These are phyloP conservation scores for Phyllosticta paracitricarpa DNA, from an alignment of 2,329 filamentous ascomycete species.

Conservation along the genomic window DNA sequence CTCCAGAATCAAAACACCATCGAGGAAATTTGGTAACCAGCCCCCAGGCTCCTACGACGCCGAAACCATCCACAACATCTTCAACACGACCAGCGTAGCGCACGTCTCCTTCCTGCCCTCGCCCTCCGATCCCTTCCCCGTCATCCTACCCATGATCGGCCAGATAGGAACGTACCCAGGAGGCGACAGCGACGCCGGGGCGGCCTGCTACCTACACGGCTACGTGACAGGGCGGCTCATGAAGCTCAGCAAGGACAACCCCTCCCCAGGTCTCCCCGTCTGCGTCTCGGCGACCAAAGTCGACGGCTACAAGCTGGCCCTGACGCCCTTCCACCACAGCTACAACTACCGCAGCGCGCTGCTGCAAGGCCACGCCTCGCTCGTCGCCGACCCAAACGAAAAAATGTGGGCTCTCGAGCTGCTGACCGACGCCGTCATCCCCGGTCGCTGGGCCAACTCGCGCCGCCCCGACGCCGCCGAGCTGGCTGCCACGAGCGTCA, in stretches of 20 bases:
- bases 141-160: slow-evolving; percentile 76
- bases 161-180: slow-evolving; percentile 64
- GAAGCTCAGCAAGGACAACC: slow-evolving; percentile 43
- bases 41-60: slow-evolving; percentile 59
- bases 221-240: slow-evolving; percentile 73
- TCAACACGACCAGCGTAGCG: slow-evolving; percentile 64
- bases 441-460: slow-evolving; percentile 57
- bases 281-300: slow-evolving; percentile 64
- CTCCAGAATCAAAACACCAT: too few relatives aligned
- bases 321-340: slow-evolving; percentile 71
- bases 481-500: slow-evolving; percentile 62
- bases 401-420: slow-evolving; percentile 68
- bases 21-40: not conserved
- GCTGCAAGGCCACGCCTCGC: slow-evolving; percentile 61
- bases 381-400: slow-evolving; percentile 59
- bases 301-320: slow-evolving; percentile 68
- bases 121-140: slow-evolving; percentile 57
- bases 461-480: slow-evolving; percentile 63
- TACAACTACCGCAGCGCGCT: slow-evolving; percentile 80
- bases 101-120: slow-evolving; percentile 67
- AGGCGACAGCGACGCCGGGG: slow-evolving; percentile 43
- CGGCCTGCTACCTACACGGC: slow-evolving; percentile 65
- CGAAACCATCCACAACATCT: slow-evolving; percentile 60
- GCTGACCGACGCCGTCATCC: slow-evolving; percentile 65
- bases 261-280: slow-evolving; percentile 52